Conservation (phyloP, 2,329 filamentous ascomycete species). For the Curvularia verruculosa region DNA sequence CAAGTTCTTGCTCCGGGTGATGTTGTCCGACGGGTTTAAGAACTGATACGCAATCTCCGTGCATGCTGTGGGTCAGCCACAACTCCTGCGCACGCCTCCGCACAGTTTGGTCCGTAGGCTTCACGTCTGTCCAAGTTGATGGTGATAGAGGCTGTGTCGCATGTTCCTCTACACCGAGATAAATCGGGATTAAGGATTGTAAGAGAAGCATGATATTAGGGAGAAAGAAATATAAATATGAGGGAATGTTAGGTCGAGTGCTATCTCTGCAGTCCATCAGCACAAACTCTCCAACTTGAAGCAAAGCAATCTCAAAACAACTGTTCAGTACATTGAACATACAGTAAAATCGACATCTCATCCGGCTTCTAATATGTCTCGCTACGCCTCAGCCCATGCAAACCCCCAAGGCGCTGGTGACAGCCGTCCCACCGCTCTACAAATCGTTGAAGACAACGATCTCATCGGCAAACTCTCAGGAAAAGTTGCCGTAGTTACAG, state of each 20-base stretch:
- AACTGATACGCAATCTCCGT: neutral
- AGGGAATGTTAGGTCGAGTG: neutral
- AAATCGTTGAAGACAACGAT: neutral
- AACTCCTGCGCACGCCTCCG: neutral
- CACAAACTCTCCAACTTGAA: neutral
- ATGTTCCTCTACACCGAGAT: neutral
- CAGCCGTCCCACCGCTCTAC: neutral
- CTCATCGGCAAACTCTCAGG: neutral
- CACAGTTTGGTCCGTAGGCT: neutral
- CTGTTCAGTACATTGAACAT: neutral
- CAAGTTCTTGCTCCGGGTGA: neutral
- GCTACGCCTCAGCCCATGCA: neutral
- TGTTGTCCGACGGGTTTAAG: neutral
- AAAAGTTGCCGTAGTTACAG: neutral
- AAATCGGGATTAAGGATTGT: neutral
- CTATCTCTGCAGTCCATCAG: neutral
- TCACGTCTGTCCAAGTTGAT: neutral
- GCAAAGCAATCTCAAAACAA: neutral
- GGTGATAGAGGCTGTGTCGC: neutral
- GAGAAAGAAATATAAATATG: neutral
- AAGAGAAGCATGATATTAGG: neutral
- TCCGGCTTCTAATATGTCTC: neutral
- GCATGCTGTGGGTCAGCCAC: neutral
- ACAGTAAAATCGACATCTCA: neutral
- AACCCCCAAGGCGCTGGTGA: neutral